phyloP scores from a whole-genome alignment of 352 stramenopile species.

The Pythium brachiatum region DNA sequence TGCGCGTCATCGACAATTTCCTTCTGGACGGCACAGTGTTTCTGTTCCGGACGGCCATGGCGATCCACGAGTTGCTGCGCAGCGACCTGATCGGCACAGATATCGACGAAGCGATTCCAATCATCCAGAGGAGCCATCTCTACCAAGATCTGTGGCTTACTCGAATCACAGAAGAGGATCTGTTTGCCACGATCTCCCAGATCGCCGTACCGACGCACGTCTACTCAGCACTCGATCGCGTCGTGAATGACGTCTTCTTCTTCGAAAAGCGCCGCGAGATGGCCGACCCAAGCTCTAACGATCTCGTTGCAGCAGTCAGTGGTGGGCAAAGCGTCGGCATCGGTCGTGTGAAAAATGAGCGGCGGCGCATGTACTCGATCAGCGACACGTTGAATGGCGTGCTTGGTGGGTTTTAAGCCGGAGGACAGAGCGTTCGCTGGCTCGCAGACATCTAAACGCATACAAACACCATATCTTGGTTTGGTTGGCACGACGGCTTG shows the following conservation, averaged over 20 bases:
- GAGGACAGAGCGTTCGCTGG: too few species aligned
- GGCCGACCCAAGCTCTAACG: constrained; percentile 20
- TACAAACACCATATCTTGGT: too few species aligned
- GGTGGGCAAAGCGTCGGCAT: constrained; percentile 69
- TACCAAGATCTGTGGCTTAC: constrained; percentile 62
- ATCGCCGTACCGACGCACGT: constrained; percentile 70
- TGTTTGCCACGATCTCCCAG: constrained; percentile 64
- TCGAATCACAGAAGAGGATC: constrained; percentile 57
- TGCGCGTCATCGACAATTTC: constrained; percentile 82
- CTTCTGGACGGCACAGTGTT: constrained; percentile 83
- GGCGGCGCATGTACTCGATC: constrained; percentile 71
- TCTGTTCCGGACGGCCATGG: constrained; percentile 78
- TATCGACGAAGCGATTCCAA: constrained; percentile 71
- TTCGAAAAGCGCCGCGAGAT: constrained; percentile 60
- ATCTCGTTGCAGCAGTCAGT: constrained; percentile 37
- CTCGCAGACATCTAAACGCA: too few species aligned
- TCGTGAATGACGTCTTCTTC: constrained; percentile 86
- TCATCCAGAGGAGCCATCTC: constrained; percentile 66
- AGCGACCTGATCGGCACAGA: constrained; percentile 51
- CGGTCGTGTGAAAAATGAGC: constrained; percentile 64
- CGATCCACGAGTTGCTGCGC: constrained; percentile 71
- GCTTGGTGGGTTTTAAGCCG: constrained; percentile 62
- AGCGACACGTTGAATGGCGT: constrained; percentile 75
- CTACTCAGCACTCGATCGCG: constrained; percentile 62
- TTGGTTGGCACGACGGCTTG: too few species aligned